A percentile compares a stretch with the other conserved stretches of the same genome.
Conservation (phyloP, 2,329 filamentous ascomycete species). For the Fusarium siculi region DNA sequence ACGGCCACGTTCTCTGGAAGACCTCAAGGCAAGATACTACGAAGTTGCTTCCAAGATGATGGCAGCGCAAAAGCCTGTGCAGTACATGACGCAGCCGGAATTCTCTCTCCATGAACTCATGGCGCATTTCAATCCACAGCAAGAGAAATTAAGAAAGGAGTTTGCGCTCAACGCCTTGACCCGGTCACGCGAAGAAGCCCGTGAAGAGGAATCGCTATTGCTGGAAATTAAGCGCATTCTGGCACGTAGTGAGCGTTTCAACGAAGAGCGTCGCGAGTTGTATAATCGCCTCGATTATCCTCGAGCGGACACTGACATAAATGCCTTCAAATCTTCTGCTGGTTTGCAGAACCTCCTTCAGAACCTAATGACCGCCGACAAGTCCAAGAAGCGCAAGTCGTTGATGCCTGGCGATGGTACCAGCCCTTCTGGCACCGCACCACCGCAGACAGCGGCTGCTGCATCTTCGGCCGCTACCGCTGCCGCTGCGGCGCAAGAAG, state of each 20-base stretch:
- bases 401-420: slow-evolving; percentile 69
- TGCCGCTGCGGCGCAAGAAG: slow-evolving; percentile 48
- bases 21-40: slow-evolving; percentile 93
- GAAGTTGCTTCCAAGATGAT: slow-evolving; percentile 85
- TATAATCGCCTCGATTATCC: slow-evolving; percentile 90
- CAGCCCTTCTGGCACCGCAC: slow-evolving; percentile 56
- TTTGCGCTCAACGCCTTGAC: slow-evolving; percentile 84
- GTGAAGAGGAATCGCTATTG: slow-evolving; percentile 90
- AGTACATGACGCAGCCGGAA: slow-evolving; percentile 88
- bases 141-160: slow-evolving; percentile 84
- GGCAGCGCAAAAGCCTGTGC: slow-evolving; percentile 79
- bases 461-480: slow-evolving; percentile 27
- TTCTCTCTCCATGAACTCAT: slow-evolving; percentile 86
- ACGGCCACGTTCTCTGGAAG: slow-evolving; percentile 79
- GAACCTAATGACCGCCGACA: slow-evolving; percentile 84
- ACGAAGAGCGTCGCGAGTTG: slow-evolving; percentile 87
- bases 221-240: slow-evolving; percentile 93
- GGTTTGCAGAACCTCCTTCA: slow-evolving; percentile 84
- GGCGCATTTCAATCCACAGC: slow-evolving; percentile 83
- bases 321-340: slow-evolving; percentile 81
- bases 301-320: slow-evolving; percentile 73
- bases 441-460: slow-evolving; percentile 42
- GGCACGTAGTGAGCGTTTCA: slow-evolving; percentile 84
- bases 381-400: slow-evolving; percentile 87
- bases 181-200: slow-evolving; percentile 85